phyloP scores from a whole-genome alignment of 139 green algal species.

The Eudorina sp. region DNA sequence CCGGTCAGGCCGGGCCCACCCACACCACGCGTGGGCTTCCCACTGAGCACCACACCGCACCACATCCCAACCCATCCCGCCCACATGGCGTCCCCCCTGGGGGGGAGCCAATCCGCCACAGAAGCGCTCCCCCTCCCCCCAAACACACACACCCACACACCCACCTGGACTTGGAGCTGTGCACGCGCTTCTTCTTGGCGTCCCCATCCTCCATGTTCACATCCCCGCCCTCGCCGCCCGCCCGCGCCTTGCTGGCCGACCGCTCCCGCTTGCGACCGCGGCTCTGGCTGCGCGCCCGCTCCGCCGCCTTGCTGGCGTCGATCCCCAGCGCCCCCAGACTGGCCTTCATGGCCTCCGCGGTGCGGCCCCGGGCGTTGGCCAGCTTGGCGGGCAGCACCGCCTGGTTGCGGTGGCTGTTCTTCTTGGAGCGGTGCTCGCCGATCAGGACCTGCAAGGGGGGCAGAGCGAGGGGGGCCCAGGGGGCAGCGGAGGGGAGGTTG shows the following conservation, averaged over 20 bases:
- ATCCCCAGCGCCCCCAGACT: slow-evolving; percentile 88
- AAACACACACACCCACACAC: too few species aligned
- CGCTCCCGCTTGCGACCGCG: slow-evolving; percentile 82
- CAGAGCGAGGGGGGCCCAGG: not conserved
- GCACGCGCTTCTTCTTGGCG: slow-evolving; percentile 89
- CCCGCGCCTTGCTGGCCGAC: slow-evolving; percentile 40
- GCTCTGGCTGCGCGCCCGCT: slow-evolving; percentile 71
- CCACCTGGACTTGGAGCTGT: slow-evolving; percentile 86
- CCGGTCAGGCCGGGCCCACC: too few species aligned
- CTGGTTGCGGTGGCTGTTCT: slow-evolving; percentile 60
- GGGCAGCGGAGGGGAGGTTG: not conserved
- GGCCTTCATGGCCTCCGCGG: slow-evolving; percentile 58
- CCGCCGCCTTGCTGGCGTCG: slow-evolving; percentile 86
- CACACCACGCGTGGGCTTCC: not conserved
- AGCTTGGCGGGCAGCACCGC: slow-evolving; percentile 80
- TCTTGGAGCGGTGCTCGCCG: slow-evolving; percentile 82
- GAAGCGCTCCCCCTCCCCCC: too few species aligned
- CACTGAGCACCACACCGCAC: too few species aligned
- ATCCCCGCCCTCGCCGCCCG: slow-evolving; percentile 56
- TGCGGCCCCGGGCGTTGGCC: slow-evolving; percentile 45
- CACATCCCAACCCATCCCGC: too few species aligned
- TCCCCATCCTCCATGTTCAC: slow-evolving; percentile 71
- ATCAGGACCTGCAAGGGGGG: slow-evolving; percentile 60
- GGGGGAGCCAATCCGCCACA: too few species aligned
- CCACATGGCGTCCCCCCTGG: too few species aligned